Conservation (phyloP, 805 yeast species). For the Schwanniomyces pseudopolymorphus region DNA sequence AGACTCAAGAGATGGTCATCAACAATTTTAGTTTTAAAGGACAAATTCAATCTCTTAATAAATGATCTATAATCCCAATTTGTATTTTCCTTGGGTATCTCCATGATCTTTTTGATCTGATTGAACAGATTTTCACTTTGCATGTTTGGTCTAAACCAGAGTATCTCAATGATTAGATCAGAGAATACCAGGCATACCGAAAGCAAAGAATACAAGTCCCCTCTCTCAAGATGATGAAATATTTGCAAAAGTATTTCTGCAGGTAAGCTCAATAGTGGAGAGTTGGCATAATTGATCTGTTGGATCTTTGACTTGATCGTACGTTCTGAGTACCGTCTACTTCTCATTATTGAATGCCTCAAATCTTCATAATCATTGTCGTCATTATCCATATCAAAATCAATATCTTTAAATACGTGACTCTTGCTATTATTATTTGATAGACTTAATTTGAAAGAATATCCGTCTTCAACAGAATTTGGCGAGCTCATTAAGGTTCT, state of each 20-base stretch:
- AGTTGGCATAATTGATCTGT: slow-evolving; percentile 21
- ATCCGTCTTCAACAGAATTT: slow-evolving; percentile 13
- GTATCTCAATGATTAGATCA: slow-evolving; percentile 67
- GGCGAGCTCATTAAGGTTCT: slow-evolving; percentile 17
- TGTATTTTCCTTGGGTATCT: slow-evolving; percentile 45
- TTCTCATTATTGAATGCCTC: slow-evolving; percentile 29
- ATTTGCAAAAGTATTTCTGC: slow-evolving; percentile 65
- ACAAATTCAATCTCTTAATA: slow-evolving; percentile 77
- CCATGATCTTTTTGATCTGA: slow-evolving; percentile 57
- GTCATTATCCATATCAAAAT: slow-evolving; percentile 35
- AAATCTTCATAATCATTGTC: slow-evolving; percentile 33
- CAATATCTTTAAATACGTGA: slow-evolving; percentile 8
- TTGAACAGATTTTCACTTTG: slow-evolving; percentile 48
- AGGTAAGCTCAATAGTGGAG: slow-evolving; percentile 49
- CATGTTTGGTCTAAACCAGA: slow-evolving; percentile 87
- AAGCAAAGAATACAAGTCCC: slow-evolving; percentile 60
- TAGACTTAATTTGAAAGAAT: not conserved
- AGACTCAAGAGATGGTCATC: slow-evolving; percentile 60
- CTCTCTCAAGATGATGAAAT: slow-evolving; percentile 61
- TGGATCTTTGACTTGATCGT: slow-evolving; percentile 19
- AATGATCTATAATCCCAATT: slow-evolving; percentile 66
- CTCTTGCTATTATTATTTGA: slow-evolving; percentile 1
- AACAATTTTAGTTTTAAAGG: slow-evolving; percentile 67
- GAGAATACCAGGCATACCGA: slow-evolving; percentile 84
- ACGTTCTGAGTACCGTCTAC: slow-evolving; percentile 22